Base-by-base conservation (phyloP, 495 filamentous ascomycete species). In the Pseudomonodictys pantanalensis region DNA sequence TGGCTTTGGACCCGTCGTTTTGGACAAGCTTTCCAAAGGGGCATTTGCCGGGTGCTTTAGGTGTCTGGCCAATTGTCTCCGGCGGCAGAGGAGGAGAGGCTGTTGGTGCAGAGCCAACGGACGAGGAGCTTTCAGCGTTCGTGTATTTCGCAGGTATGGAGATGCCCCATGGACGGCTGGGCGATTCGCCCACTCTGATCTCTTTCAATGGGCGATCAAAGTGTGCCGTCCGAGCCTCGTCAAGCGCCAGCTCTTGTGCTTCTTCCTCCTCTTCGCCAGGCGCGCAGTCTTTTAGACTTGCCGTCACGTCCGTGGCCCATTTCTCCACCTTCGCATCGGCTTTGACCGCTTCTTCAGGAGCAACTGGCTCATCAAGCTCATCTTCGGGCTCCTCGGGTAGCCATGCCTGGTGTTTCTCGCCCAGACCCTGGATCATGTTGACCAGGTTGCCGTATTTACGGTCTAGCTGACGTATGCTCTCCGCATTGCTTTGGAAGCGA, bases 91-190 rank as follows among this genome's bases (percentile, higher is more conserved):
- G 52, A 8, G 67, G 69, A 1, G 63, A 58, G 26, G 56, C 53
- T 42, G 65, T 59, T 33, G 65, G 53, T 63, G 73, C 65, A 71
- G 65, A 68, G 7, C 56, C 60, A 20, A 57, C 56, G 1, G 65
- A 68, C 3, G 59, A 63, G 22, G 58, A 52, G 38, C 62, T 68
- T 8, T 71, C 61, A 49, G 68, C 12, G 70, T 76, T 18, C 71
- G 72, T 18, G 45, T 81, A 79, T 38, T 75, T 72, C 11, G 80
- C 65, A 0, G 89, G 91, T 0, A 96, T 86, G 17, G 79, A 79
- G 32, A 96, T 92, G 1, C 91, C 91, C 91, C 91, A 96, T 25
- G 91, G 91, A 24, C 91, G 80, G 69, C 86, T 92, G 30, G 91
- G 91, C 29, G 88, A 92, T 69, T 96, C 91, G 17, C 91, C 91